Evolutionary conservation across 2,329 filamentous ascomycete species (phyloP).

Genomic region (Monilinia fructicola): DNA sequence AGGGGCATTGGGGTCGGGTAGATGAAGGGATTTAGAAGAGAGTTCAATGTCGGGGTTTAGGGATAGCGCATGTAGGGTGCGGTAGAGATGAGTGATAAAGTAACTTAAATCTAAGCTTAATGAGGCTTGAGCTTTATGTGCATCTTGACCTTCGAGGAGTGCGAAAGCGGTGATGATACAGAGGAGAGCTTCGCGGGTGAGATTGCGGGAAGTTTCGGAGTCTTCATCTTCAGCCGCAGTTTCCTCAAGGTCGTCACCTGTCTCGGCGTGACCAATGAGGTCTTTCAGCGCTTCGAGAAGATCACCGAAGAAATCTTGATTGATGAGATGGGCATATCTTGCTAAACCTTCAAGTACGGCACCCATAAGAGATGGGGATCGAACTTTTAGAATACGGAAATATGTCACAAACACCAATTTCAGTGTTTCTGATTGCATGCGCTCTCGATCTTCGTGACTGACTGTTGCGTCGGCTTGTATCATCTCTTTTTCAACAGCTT

Average conservation of each 20-base stretch:
- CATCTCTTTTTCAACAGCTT: conserved; percentile 89
- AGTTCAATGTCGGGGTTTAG: conserved; percentile 85
- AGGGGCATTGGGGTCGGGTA: conserved; percentile 62
- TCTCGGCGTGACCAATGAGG: conserved; percentile 74
- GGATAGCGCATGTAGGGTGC: conserved; percentile 74
- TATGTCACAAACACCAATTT: conserved; percentile 95
- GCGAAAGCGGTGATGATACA: conserved; percentile 96
- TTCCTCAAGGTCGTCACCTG: conserved; percentile 48
- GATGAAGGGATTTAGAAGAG: conserved; percentile 68
- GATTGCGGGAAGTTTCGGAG: conserved; percentile 62
- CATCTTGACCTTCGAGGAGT: conserved; percentile 92
- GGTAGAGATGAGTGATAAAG: conserved; percentile 93
- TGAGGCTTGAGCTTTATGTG: conserved; percentile 74
- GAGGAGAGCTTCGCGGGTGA: conserved; percentile 82
- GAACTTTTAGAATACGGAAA: conserved; percentile 87
- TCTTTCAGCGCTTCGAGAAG: conserved; percentile 92
- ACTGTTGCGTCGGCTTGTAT: conserved; percentile 87
- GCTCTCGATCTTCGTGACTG: conserved; percentile 86
- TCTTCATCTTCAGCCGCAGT: conserved; percentile 50
- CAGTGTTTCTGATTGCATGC: conserved; percentile 91
- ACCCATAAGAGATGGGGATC: conserved; percentile 85
- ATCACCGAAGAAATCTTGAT: conserved; percentile 98
- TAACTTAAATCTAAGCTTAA: conserved; percentile 90
- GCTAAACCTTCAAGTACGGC: conserved; percentile 92
- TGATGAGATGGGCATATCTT: conserved; percentile 94